These are phyloP conservation scores for Fusarium beomiforme DNA, from an alignment of 2,329 filamentous ascomycete genomes.

Conservation along the genomic window DNA sequence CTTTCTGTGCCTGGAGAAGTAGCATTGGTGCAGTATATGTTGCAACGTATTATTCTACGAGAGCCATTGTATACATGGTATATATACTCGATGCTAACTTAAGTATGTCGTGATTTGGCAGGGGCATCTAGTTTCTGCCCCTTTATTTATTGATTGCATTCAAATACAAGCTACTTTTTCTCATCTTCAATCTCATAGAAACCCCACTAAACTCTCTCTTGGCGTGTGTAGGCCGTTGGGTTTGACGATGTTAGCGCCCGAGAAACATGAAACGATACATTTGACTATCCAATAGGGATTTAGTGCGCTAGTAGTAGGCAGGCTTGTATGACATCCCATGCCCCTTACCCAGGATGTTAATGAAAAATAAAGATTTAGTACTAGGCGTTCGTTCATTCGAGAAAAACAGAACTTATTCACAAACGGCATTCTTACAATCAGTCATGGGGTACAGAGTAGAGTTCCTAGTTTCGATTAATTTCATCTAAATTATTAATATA, in stretches of 20 bases:
- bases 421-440: background rate
- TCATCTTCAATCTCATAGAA: too few relatives aligned
- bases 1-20: background rate
- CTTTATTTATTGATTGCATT: conserved; percentile 15
- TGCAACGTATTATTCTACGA: too few relatives aligned
- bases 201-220: too few relatives aligned
- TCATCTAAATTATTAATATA: background rate
- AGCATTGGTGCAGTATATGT: too few relatives aligned
- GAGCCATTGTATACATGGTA: too few relatives aligned
- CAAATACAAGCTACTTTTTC: background rate
- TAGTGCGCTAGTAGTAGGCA: background rate
- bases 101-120: background rate
- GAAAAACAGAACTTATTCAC: background rate
- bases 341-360: background rate
- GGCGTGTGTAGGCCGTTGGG: conserved; percentile 35
- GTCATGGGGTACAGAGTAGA: background rate
- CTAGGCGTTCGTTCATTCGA: background rate
- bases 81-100: background rate
- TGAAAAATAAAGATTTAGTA: background rate
- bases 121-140: background rate
- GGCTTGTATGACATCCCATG: background rate
- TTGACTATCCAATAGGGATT: conserved; percentile 9
- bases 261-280: conserved; percentile 42
- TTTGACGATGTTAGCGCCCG: conserved; percentile 40
- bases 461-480: background rate